These are phyloP conservation scores for Breynia disticha DNA, from an alignment of 441 rosid genomes.

Conservation along the genomic window DNA sequence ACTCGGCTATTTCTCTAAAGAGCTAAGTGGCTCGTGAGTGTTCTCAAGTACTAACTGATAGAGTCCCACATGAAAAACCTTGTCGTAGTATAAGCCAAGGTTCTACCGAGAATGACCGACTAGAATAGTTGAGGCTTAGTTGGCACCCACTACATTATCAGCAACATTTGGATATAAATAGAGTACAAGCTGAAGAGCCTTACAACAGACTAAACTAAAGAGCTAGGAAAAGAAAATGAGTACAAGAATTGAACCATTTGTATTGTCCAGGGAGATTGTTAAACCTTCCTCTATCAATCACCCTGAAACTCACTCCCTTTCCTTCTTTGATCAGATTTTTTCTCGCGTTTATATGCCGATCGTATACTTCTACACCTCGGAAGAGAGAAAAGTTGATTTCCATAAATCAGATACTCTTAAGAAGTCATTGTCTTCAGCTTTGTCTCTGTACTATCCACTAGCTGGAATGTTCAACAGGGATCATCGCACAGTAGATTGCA, in stretches of 20 bases:
- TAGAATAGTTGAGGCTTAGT: too few relatives aligned
- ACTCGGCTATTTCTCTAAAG: too few relatives aligned
- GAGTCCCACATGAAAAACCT: too few relatives aligned
- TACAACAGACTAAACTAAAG: too few relatives aligned
- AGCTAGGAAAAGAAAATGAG: neutral
- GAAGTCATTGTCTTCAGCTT: constrained; percentile 24
- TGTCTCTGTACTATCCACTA: constrained; percentile 31
- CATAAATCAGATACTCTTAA: constrained; percentile 19
- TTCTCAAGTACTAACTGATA: too few relatives aligned
- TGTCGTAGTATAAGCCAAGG: too few relatives aligned
- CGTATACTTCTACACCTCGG: constrained; percentile 16
- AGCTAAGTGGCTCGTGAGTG: too few relatives aligned
- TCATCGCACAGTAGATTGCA: constrained; percentile 8
- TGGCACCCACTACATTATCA: too few relatives aligned
- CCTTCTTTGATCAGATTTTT: constrained; percentile 29
- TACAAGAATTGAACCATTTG: constrained; percentile 7
- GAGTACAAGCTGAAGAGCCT: too few relatives aligned
- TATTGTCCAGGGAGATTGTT: constrained; percentile 24
- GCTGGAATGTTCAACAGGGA: constrained; percentile 27
- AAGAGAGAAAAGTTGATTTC: neutral
- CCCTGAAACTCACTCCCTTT: constrained; percentile 19
- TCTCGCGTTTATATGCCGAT: constrained; percentile 19
- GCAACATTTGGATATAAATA: neutral
- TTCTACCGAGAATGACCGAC: too few relatives aligned
- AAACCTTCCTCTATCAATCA: constrained; percentile 29